Base-by-base conservation (phyloP, 2,329 filamentous ascomycete species). In the Beauveria rudraprayagi region DNA sequence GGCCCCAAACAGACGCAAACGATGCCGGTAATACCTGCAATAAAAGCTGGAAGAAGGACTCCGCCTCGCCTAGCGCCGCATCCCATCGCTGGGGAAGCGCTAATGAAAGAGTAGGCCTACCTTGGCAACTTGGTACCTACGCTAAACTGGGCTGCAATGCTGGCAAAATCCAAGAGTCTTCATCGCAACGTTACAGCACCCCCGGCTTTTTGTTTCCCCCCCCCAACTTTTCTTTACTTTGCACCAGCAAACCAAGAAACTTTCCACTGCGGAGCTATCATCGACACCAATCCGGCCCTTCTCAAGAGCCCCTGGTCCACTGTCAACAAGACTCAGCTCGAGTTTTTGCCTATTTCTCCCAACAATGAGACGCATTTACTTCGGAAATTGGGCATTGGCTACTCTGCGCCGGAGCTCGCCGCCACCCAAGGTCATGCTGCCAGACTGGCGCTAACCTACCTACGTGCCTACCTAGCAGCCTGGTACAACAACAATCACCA, bases 121-220 rank as follows among this genome's bases (percentile, higher is more conserved):
- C 30, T 34, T 34, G 30, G 30, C 30, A 34, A 34, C 30, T 34
- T 34, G 30, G 30, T 11, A 30, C 28, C 28, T 34, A 34, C 40
- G 41, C 41, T 8, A 43, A n/a, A 43, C 41, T 17, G 43, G 10
- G 26, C 26, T 51, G 48, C 48, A 17, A 8, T 16, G 41, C 53
- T 46, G 28, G 37, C 56, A n/a, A 56, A 48, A 40, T 9, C 7
- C 22, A 5, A 54, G n/a, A 26, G 16, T 50, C 55, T 40, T 56
- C 61, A 60, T 57, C 63, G 66, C 65, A 67, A 67, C 66, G 66
- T 67, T 67, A 67, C 66, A 66, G 59, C 51, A 58, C 19, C 61
- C 64, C 61, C 61, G 59, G 62, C 62, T 62, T 63, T 62, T 64
- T 64, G 17, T 26, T 37, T 8, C 17, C 24, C 50, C 50, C 50